These are phyloP conservation scores for Trichoderma orchidacearum DNA, from an alignment of 495 filamentous ascomycete species.

Conservation along the genomic window DNA sequence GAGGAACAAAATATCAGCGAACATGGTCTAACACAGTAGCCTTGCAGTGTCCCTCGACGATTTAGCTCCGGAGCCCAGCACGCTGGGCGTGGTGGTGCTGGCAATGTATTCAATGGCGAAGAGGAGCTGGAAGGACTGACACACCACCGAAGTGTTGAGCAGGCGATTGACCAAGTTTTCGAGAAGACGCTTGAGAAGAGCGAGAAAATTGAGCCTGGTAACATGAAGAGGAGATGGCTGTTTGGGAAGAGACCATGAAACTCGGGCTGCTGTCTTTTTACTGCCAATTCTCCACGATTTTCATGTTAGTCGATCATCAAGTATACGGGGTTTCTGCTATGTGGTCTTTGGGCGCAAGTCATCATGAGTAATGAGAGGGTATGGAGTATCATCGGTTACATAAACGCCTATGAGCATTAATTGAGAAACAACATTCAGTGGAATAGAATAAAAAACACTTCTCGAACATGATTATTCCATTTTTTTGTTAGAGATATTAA, in stretches of 20 bases:
- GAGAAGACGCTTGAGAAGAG: constrained; percentile 18
- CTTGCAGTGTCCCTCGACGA: constrained; percentile 21
- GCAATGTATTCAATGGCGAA: constrained; percentile 35
- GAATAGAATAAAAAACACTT: too few species aligned
- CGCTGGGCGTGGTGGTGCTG: constrained; percentile 42
- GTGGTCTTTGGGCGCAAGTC: neutral
- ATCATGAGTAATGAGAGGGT: neutral
- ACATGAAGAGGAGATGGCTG: constrained; percentile 39
- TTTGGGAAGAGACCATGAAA: constrained; percentile 19
- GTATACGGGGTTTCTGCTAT: neutral
- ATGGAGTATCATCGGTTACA: neutral
- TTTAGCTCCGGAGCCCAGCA: constrained; percentile 23
- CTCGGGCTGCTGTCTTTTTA: too few species aligned
- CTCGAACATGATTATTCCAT: too few species aligned
- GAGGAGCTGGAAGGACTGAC: constrained; percentile 16
- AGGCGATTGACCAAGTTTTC: constrained; percentile 9
- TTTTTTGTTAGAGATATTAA: too few species aligned
- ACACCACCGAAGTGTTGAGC: constrained; percentile 13
- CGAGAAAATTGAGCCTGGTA: constrained; percentile 16
- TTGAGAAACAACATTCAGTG: neutral
- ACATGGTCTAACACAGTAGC: neutral
- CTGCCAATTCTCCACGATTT: neutral
- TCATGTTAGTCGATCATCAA: too few species aligned
- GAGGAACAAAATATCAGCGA: too few species aligned
- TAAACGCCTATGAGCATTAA: neutral